Evolutionary conservation across 805 yeast species (phyloP).

Genomic region (Spathaspora sp.): DNA sequence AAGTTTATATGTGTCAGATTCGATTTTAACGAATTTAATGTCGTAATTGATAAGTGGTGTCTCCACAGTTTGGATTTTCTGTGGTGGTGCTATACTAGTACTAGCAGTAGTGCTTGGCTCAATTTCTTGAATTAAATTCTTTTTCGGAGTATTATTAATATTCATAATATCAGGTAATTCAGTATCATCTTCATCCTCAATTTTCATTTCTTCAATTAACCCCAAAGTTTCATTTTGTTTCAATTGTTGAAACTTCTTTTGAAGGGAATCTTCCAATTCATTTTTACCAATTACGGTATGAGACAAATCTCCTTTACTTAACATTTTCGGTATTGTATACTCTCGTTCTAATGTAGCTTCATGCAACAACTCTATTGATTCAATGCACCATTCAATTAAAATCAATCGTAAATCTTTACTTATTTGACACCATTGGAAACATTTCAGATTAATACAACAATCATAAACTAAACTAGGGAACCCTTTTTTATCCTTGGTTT

Average conservation of each 20-base stretch:
- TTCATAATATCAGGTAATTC: constrained; percentile 28
- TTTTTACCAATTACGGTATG: constrained; percentile 40
- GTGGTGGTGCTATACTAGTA: background rate
- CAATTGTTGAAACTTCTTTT: constrained; percentile 29
- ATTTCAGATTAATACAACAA: constrained; percentile 67
- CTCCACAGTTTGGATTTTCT: background rate
- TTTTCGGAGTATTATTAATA: constrained; percentile 17
- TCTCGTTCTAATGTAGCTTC: constrained; percentile 57
- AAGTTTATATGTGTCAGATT: background rate
- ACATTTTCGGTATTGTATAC: constrained; percentile 66
- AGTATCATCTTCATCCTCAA: constrained; percentile 9
- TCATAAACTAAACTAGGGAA: constrained; percentile 63
- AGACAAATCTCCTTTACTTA: constrained; percentile 60
- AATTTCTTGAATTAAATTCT: constrained; percentile 56
- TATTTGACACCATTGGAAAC: constrained; percentile 58
- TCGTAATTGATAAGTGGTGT: background rate
- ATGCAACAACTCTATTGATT: constrained; percentile 61
- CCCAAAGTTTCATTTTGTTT: constrained; percentile 41
- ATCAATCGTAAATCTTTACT: constrained; percentile 61
- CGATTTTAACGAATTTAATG: background rate
- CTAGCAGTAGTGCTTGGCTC: constrained; percentile 11
- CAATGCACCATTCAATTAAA: constrained; percentile 79
- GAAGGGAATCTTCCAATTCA: constrained; percentile 39
- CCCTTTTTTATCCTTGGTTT: constrained; percentile 71
- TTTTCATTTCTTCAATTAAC: constrained; percentile 39